Base-by-base conservation (phyloP, 2,329 filamentous ascomycete genomes). In the Fusarium praegraminearum region DNA sequence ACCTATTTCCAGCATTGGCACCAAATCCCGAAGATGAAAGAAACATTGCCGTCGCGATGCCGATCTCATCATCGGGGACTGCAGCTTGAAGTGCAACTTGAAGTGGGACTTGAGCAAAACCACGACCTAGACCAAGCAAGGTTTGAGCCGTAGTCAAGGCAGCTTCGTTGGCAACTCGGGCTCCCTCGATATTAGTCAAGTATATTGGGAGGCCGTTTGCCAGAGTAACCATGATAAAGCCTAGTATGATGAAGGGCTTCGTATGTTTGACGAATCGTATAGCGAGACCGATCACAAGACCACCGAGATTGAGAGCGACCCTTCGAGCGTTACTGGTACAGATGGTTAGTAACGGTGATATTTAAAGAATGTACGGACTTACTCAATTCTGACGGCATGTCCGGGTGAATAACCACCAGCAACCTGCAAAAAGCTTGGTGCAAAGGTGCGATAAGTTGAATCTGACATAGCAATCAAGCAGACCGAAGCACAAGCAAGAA, bases 401-500 rank as follows among this genome's bases (percentile, higher is more conserved):
- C 67, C 67, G 0, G 67, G 67, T 0, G 67, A 70, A 7, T 70
- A 70, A 0, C 67, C 57, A 0, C 67, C 67, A 1, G 67, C 62
- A 8, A 70, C 67, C 8, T 70, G 67, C 0, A 70, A 18, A 12
- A 70, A 70, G 2, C 67, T 70, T 0, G 67, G 60, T 4, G 70
- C 50, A 6, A 70, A 70, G 0, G 67, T 67, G 4, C 67, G 40
- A 15, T 70, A 70, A 3, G 70, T 52, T 3, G 67, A 70, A 15
- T 70, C 67, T 3, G 67, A 69, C 67, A 70, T 70, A 1, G 67
- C 62, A 32, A 70, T 70, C 24, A 64, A 28, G 10, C 58, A 59
- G 0, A 63, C 67, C 0, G 67, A 70, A 10, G 46, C 67, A 20
- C 67, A 70, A 1, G 67, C 67, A 4, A 70, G 28, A 3, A 70